Evolutionary conservation across 2,329 filamentous ascomycete species (phyloP), one percentile per base, ranked within the genome.

Genomic region (Botrytis elliptica): DNA sequence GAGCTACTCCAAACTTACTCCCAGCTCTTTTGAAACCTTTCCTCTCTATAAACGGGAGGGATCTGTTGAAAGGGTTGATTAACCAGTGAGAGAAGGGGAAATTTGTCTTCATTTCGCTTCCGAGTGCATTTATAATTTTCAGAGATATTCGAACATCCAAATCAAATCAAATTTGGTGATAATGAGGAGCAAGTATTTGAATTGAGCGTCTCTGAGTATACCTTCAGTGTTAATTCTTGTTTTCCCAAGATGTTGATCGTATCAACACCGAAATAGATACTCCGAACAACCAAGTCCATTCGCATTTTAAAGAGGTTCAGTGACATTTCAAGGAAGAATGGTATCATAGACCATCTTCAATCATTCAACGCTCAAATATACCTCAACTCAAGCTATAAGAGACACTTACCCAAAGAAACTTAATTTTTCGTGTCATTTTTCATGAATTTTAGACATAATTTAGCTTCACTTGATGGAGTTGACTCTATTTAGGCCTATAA

Each of bases 271-370:
- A n/a, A 52, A 25, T n/a, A 5, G 1, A 52, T 52, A 10, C 10
- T 22, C 46, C 1, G 22, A 22, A 52, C 2, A 1, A 52, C 22
- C 9, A 25, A 52, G 9, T 9, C 9, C 5, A 25, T n/a, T 14
- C 3, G 22, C 22, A 52, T n/a, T 4, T 1, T 49, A 12, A 0
- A 12, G 2, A 0, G 4, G 1, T 14, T 14, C 4, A 25, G 22
- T 52, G 4, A 25, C 6, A 52, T 6, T 5, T 4, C 1, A 14
- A 5, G 10, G 0, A n/a, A 52, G 2, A 14, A 5, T 14, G 22
- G 46, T 12, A 52, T 52, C 22, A n/a, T 6, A 52, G 1, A 52
- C 25, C 22, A 14, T 14, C 1, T 52, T 52, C 22, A 12, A 52
- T 5, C 4, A 52, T 25, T 5, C 4, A 25, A 14, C 4, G 1